A percentile compares a stretch with the other conserved stretches of the same genome.
Conservation (phyloP, 805 yeast genomes). For the Metschnikowia hibisci region DNA sequence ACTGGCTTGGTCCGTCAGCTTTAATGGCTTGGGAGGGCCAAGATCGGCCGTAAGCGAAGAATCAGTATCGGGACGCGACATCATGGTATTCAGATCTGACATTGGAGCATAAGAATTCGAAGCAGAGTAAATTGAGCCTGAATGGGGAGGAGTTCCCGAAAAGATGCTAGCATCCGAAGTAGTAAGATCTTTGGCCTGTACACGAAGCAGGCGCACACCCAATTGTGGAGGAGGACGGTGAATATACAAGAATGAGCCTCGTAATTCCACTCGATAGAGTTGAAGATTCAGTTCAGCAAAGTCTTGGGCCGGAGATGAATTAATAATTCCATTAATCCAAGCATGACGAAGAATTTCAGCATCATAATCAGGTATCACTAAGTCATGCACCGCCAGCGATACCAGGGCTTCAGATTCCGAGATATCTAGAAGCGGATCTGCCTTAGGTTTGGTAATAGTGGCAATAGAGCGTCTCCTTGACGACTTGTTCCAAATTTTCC, state of each 20-base stretch:
- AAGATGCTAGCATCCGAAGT: neutral
- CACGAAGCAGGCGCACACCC: conserved; percentile 16
- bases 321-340: conserved; percentile 38
- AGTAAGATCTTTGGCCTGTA: conserved; percentile 2
- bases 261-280: conserved; percentile 33
- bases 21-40: neutral
- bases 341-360: conserved; percentile 25
- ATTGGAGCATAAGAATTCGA: neutral
- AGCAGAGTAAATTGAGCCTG: neutral
- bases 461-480: conserved; percentile 17
- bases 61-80: neutral
- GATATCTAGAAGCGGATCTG: conserved; percentile 1
- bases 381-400: conserved; percentile 16
- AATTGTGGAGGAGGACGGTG: conserved; percentile 31
- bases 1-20: neutral
- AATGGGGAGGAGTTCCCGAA: neutral
- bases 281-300: conserved; percentile 19
- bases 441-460: conserved; percentile 6
- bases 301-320: conserved; percentile 29
- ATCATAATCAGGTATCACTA: conserved; percentile 32
- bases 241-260: conserved; percentile 61
- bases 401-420: conserved; percentile 6
- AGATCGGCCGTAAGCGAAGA: neutral
- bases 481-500: conserved; percentile 19
- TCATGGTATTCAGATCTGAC: neutral